phyloP scores from a whole-genome alignment of 805 yeast species.

The Metschnikowia koreensis region DNA sequence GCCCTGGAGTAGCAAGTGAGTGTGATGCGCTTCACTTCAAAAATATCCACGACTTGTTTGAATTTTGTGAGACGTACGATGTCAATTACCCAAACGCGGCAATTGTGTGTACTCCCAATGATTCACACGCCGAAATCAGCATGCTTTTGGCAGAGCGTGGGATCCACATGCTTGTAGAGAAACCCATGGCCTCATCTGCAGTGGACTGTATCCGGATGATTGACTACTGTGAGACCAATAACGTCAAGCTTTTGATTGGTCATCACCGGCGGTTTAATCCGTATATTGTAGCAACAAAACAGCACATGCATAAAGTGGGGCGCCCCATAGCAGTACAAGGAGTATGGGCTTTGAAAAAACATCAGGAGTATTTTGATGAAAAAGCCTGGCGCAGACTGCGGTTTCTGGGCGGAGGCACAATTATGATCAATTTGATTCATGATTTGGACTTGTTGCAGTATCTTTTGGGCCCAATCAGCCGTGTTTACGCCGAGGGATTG shows the following conservation, averaged over 20 bases:
- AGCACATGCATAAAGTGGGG: conserved; percentile 31
- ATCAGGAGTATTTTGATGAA: conserved; percentile 31
- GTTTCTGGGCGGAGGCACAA: conserved; percentile 38
- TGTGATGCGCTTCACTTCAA: conserved; percentile 20
- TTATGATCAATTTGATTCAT: conserved; percentile 41
- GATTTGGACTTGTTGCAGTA: conserved; percentile 43
- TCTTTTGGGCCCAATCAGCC: conserved; percentile 38
- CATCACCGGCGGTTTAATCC: conserved; percentile 46
- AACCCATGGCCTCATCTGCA: conserved; percentile 38
- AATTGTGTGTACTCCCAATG: conserved; percentile 42
- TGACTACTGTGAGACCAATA: conserved; percentile 22
- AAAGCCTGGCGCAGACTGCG: conserved; percentile 40
- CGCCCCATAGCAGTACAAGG: conserved; percentile 39
- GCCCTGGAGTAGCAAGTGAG: conserved; percentile 20
- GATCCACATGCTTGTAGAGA: conserved; percentile 39
- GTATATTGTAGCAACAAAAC: conserved; percentile 37
- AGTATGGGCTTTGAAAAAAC: conserved; percentile 39
- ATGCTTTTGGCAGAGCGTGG: conserved; percentile 34
- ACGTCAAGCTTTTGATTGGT: conserved; percentile 38
- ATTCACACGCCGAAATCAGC: conserved; percentile 37
- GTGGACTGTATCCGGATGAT: conserved; percentile 35
- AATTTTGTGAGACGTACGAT: conserved; percentile 16
- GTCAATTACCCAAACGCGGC: conserved; percentile 38
- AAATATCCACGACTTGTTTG: conserved; percentile 20
- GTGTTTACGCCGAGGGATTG: conserved; percentile 39